phyloP scores from a whole-genome alignment of 2,329 filamentous ascomycete species.

The Epichloe brachyelytri region DNA sequence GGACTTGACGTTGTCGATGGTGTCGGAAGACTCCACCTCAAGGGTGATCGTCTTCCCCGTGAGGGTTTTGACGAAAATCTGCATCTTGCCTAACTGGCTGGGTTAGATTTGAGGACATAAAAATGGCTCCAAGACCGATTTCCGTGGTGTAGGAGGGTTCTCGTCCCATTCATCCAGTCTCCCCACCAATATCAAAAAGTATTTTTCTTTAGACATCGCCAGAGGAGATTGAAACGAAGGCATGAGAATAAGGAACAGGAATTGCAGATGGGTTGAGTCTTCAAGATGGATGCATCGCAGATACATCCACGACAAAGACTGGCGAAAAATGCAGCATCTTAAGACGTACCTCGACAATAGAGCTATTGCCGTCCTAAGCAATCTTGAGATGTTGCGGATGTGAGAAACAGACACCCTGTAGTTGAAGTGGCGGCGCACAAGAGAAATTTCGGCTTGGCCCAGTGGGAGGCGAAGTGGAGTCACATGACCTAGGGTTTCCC shows the following conservation, averaged over 20 bases:
- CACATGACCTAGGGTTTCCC: constrained; percentile 17
- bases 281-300: constrained; percentile 19
- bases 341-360: constrained; percentile 52
- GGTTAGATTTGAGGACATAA: constrained; percentile 24
- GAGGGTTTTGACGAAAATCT: constrained; percentile 73
- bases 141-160: neutral
- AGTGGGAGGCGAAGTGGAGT: constrained; percentile 5
- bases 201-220: neutral
- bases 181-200: neutral
- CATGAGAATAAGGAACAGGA: constrained; percentile 3
- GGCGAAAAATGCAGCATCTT: constrained; percentile 30
- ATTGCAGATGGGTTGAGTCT: constrained; percentile 9
- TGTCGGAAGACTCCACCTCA: constrained; percentile 99
- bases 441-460: constrained; percentile 15
- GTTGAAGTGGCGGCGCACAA: constrained; percentile 17
- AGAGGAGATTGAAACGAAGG: constrained; percentile 8
- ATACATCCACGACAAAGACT: constrained; percentile 16
- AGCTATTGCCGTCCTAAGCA: constrained; percentile 50
- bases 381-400: constrained; percentile 39
- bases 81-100: constrained; percentile 50
- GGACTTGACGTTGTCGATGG: constrained; percentile 99
- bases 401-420: constrained; percentile 11
- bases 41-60: constrained; percentile 99
- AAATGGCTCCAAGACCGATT: neutral
- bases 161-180: neutral